Base-by-base conservation (phyloP, 2,329 filamentous ascomycete genomes). In the Colletotrichum sp. region DNA sequence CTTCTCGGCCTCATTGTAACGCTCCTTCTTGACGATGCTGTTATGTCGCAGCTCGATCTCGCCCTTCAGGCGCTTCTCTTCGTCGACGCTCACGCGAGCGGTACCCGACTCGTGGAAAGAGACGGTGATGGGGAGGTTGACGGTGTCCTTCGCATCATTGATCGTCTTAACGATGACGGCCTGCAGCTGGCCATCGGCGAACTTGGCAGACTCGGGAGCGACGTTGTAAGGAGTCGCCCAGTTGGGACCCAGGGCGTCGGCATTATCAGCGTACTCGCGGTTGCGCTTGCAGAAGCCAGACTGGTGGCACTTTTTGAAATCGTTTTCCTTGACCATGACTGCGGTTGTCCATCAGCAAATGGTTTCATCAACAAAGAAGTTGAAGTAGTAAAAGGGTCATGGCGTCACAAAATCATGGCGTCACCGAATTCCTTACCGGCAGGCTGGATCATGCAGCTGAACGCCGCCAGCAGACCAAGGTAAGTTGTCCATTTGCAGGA, bases 241-340 rank as follows among this genome's bases (percentile, higher is more conserved):
- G 32, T 89, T 88, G 10, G 91, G 89, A 75, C 91, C 92, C 71
- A 91, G 86, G 56, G 91, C 87, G 61, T 91, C 86, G 77, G 93
- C 95, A 77, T 91, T 88, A 85, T 98, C 96, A 82, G 97, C 97
- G 83, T 94, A 96, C 52, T 92, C 94, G 83, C 97, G 93, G 86
- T 98, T 98, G 78, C 97, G 94, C 83, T 96, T 97, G 87, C 97
- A 99, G 88, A 99, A 99, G 81, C 97, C 97, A 6, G 96, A 97
- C 83, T 99, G 96, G 79, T 94, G 88, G 87, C 97, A 99, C 80
- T 94, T 98, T 83, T 98, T 99, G 90, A 98, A 99, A 84, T 98
- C 96, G 81, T 98, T 93, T 83, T 98, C 94, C 87, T 99, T 99
- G 68, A 99, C 97, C 80, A 91, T 89, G 78, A 91, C 96, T 98